These are phyloP conservation scores for Lasiosphaeria miniovina DNA, from an alignment of 495 filamentous ascomycete genomes.

Conservation along the genomic window DNA sequence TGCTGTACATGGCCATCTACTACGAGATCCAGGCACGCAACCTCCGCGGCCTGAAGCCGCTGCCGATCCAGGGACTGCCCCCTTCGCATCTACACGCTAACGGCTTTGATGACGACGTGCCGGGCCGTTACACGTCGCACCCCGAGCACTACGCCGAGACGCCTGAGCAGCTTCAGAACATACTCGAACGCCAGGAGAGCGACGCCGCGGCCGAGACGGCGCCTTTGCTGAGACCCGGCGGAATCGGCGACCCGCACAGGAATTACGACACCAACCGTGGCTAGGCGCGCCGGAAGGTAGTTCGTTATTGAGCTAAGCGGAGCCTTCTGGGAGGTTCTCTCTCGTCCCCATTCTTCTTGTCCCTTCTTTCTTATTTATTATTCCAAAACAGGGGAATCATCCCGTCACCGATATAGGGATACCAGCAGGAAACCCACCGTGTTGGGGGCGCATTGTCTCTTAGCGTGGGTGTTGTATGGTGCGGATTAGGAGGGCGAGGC, in stretches of 20 bases:
- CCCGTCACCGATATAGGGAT: background rate
- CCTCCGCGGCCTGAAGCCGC: slow-evolving; percentile 7
- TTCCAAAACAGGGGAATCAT: background rate
- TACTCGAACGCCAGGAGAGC: slow-evolving; percentile 40
- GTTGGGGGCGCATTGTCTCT: background rate
- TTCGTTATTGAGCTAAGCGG: slow-evolving; percentile 9
- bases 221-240: slow-evolving; percentile 39
- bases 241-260: slow-evolving; percentile 30
- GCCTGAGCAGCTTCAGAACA: slow-evolving; percentile 39
- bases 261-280: slow-evolving; percentile 28
- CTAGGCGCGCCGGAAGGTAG: slow-evolving; percentile 19
- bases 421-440: background rate
- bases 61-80: slow-evolving; percentile 12
- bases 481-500: no score
- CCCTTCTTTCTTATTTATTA: background rate
- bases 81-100: slow-evolving; percentile 28
- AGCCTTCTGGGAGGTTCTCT: background rate
- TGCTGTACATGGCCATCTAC: slow-evolving; percentile 75
- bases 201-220: slow-evolving; percentile 42
- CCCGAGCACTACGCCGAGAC: slow-evolving; percentile 38
- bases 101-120: slow-evolving; percentile 30
- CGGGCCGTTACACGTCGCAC: slow-evolving; percentile 39
- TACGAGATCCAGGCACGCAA: slow-evolving; percentile 55
- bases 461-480: background rate
- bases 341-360: background rate